Evolutionary conservation across 202 grass and related monocot genomes (phyloP).

Genomic region (Zoysia matrella): DNA sequence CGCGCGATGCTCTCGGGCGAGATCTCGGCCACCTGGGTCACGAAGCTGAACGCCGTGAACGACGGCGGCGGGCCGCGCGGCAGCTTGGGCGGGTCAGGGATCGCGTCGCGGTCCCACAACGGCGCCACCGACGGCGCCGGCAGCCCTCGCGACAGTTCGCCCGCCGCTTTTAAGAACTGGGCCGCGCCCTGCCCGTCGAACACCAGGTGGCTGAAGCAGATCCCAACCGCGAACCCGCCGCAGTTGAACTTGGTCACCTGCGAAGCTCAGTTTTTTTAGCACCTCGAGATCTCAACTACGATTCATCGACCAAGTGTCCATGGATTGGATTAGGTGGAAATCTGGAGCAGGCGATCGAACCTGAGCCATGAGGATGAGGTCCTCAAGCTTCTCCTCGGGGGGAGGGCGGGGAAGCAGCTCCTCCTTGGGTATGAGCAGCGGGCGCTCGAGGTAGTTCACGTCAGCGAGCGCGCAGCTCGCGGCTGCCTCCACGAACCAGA

Average conservation of each 20-base stretch:
- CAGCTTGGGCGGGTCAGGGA: too few species aligned
- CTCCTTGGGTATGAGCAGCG: slow-evolving; percentile 72
- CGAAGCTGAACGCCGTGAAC: too few species aligned
- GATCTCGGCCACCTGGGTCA: too few species aligned
- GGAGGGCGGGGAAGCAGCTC: slow-evolving; percentile 68
- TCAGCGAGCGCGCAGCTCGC: slow-evolving; percentile 68
- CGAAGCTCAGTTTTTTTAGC: slow-evolving; percentile 23
- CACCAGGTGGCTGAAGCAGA: slow-evolving; percentile 89
- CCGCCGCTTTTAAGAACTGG: slow-evolving; percentile 69
- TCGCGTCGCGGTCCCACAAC: too few species aligned
- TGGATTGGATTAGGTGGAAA: slow-evolving; percentile 7
- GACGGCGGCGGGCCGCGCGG: neutral
- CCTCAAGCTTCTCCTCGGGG: slow-evolving; percentile 57
- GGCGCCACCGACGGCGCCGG: slow-evolving; percentile 36
- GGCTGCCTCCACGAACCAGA: slow-evolving; percentile 76
- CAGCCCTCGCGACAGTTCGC: slow-evolving; percentile 59
- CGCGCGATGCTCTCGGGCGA: too few species aligned
- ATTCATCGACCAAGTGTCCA: neutral
- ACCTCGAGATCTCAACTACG: neutral
- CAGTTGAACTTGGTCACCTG: slow-evolving; percentile 78
- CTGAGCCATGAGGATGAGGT: slow-evolving; percentile 62
- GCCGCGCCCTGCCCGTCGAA: slow-evolving; percentile 82
- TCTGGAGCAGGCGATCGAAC: slow-evolving; percentile 27
- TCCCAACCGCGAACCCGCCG: slow-evolving; percentile 76
- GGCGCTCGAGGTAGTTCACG: slow-evolving; percentile 77